These are phyloP conservation scores for Pythium monospermum DNA, from an alignment of 352 stramenopile species.

Conservation along the genomic window DNA sequence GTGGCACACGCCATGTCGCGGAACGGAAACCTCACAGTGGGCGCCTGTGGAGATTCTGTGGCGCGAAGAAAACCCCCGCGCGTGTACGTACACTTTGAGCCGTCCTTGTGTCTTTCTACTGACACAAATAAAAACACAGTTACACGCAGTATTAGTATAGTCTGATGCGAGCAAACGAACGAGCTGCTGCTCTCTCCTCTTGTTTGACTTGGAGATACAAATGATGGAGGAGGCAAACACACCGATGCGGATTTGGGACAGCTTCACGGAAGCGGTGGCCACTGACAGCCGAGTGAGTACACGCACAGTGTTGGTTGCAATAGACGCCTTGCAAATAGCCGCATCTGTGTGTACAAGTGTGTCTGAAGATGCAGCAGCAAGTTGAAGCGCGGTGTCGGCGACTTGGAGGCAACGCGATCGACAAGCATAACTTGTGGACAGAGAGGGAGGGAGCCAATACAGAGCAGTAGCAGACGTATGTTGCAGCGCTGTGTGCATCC, in stretches of 20 bases:
- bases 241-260: constrained; percentile 21
- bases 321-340: not conserved
- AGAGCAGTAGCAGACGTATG: too few relatives aligned
- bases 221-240: constrained; percentile 1
- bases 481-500: too few relatives aligned
- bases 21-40: constrained; percentile 82
- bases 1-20: constrained; percentile 52
- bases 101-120: constrained; percentile 54
- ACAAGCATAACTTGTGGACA: constrained; percentile 8
- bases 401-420: constrained; percentile 18
- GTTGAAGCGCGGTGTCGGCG: constrained; percentile 62
- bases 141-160: not conserved
- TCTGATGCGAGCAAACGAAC: too few relatives aligned
- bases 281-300: too few relatives aligned
- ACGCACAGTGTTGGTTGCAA: too few relatives aligned
- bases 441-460: not conserved
- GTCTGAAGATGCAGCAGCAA: constrained; percentile 61
- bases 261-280: constrained; percentile 57
- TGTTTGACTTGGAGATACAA: too few relatives aligned
- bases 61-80: constrained; percentile 90
- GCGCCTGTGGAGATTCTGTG: constrained; percentile 53
- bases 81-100: constrained; percentile 82
- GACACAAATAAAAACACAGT: not conserved
- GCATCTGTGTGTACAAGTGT: not conserved
- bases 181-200: too few relatives aligned